These are phyloP conservation scores for Albophoma yamanashiensis DNA, from an alignment of 2,329 filamentous ascomycete species.

Conservation along the genomic window DNA sequence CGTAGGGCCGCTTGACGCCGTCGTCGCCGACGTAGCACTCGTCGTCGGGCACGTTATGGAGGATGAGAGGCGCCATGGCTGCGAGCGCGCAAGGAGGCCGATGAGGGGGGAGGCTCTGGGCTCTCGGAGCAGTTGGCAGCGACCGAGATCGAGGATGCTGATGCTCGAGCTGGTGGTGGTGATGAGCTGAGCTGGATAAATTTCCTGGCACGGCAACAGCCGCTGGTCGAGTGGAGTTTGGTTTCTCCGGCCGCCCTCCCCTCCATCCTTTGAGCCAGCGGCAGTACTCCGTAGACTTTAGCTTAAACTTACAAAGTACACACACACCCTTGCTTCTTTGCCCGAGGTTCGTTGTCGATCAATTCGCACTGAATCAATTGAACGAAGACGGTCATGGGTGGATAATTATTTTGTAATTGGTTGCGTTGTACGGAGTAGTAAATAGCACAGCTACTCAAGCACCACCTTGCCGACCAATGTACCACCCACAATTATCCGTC, in stretches of 20 bases:
- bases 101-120: neutral
- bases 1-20: constrained; percentile 54
- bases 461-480: neutral
- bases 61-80: constrained; percentile 53
- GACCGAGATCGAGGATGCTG: neutral
- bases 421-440: neutral
- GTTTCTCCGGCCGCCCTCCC: neutral
- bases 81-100: neutral
- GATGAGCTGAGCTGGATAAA: neutral
- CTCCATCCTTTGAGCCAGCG: neutral
- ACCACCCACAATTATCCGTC: too few relatives aligned
- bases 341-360: neutral
- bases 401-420: neutral
- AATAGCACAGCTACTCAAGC: neutral
- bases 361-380: neutral
- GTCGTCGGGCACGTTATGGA: constrained; percentile 59
- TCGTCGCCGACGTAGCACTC: constrained; percentile 57
- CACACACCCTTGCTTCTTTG: neutral
- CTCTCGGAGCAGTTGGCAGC: neutral
- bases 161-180: neutral
- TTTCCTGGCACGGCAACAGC: constrained; percentile 4
- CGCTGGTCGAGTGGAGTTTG: neutral
- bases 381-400: neutral
- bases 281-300: too few relatives aligned
- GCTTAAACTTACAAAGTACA: neutral